A percentile compares a stretch with the other conserved stretches of the same genome.
These are phyloP conservation scores for Colletotrichum brevisporum DNA, from an alignment of 2,329 filamentous ascomycete species.

Conservation along the genomic window DNA sequence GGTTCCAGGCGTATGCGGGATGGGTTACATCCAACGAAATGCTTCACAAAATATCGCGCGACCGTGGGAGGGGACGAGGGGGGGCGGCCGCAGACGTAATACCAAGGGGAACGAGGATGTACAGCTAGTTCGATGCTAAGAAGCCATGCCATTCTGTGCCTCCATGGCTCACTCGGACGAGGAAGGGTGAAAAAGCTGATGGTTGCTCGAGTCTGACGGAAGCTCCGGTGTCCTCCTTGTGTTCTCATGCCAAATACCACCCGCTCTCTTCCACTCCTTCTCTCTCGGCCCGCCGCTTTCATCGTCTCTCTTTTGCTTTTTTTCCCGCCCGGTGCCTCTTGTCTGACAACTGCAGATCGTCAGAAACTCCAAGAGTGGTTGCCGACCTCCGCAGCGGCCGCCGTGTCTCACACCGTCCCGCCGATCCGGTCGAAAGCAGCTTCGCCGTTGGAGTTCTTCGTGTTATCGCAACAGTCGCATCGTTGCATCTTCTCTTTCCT, in stretches of 20 bases:
- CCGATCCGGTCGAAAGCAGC: not conserved
- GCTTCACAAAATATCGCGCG: conserved; percentile 2
- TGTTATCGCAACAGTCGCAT: not conserved
- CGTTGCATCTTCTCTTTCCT: not conserved
- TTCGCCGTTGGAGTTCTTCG: not conserved
- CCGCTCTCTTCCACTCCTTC: not conserved
- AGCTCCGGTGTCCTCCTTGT: conserved; percentile 15
- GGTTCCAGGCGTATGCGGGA: not conserved
- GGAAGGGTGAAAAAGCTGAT: not conserved
- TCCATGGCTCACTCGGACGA: not conserved
- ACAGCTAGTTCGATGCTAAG: too few species aligned
- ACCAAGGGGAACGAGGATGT: too few species aligned
- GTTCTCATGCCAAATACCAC: conserved; percentile 18
- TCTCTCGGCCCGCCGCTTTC: not conserved
- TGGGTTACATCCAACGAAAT: conserved; percentile 10
- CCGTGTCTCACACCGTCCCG: conserved; percentile 6
- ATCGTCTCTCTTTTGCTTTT: conserved; percentile 6
- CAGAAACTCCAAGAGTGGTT: not conserved
- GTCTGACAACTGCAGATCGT: conserved; percentile 9
- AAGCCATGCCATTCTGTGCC: too few species aligned
- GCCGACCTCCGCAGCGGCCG: conserved; percentile 18
- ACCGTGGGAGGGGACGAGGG: not conserved
- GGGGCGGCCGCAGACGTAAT: too few species aligned
- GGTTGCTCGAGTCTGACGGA: not conserved
- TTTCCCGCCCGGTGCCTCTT: conserved; percentile 16